Base-by-base conservation (phyloP, 2,329 filamentous ascomycete species). In the Herpotrichia juniperi region DNA sequence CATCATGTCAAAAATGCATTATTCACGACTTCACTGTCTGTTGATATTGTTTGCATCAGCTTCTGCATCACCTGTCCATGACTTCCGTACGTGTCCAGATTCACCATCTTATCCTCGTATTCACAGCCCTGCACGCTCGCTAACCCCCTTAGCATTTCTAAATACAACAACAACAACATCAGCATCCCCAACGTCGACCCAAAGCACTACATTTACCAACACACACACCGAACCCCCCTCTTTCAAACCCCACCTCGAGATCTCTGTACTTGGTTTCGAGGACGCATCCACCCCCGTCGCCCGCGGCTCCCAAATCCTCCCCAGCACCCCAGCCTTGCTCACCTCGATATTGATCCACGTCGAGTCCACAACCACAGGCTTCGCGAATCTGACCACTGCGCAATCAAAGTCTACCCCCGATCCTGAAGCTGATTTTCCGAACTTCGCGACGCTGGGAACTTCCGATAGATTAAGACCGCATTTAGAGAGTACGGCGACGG, bases 191-290 rank as follows among this genome's bases (percentile, higher is more conserved):
- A n/a, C n/a, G n/a, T n/a, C n/a, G n/a, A n/a, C n/a, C n/a, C n/a
- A n/a, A n/a, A n/a, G n/a, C n/a, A n/a, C n/a, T n/a, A n/a, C n/a
- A n/a, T n/a, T n/a, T n/a, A n/a, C n/a, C n/a, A n/a, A n/a, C n/a
- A n/a, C n/a, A n/a, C n/a, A n/a, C n/a, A n/a, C 9, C 11, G 28
- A 26, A 17, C 10, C 4, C 3, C 10, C 26, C 5, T 14, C 30
- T 4, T 45, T 39, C 32, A 53, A 46, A 19, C 46, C 46, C 7
- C 46, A 50, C 26, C 8, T 39, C 24, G 51, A 53, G 24, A 42
- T 14, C 17, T 45, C 39, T 12, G 51, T 22, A 24, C 8, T 42
- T 21, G 43, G 43, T 9, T 42, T 51, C 40, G 34, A 45, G 10
- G n/a, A 9, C 4, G 32, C 19, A 11, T n/a, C 16, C 22, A 47